These are phyloP conservation scores for Aureobasidium sp. DNA, from an alignment of 2,329 filamentous ascomycete genomes.

Conservation along the genomic window DNA sequence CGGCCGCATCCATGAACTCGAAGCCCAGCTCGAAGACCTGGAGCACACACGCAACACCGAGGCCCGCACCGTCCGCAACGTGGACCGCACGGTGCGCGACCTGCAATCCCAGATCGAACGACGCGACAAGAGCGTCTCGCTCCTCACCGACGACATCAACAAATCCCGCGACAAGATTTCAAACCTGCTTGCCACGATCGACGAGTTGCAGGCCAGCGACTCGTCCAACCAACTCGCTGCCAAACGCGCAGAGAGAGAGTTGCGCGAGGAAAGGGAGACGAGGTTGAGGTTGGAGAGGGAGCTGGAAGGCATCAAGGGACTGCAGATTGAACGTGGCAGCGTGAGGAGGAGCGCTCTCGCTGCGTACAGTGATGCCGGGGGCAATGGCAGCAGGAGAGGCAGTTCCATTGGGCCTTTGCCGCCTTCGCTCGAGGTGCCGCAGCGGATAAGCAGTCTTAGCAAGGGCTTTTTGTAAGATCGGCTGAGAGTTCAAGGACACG, in stretches of 20 bases:
- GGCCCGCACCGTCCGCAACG: conserved; percentile 79
- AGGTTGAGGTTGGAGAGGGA: conserved; percentile 75
- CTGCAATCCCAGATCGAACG: conserved; percentile 86
- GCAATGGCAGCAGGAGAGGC: conserved; percentile 32
- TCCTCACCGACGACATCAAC: conserved; percentile 73
- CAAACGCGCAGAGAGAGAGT: conserved; percentile 79
- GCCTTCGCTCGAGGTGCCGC: conserved; percentile 27
- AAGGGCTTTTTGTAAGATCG: conserved; percentile 43
- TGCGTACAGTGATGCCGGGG: conserved; percentile 36
- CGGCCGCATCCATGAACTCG: conserved; percentile 75
- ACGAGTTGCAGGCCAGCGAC: conserved; percentile 85
- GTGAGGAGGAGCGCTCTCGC: conserved; percentile 24
- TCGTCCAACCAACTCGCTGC: conserved; percentile 70
- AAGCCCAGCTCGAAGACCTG: conserved; percentile 66
- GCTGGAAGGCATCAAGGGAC: conserved; percentile 68
- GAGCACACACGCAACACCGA: conserved; percentile 74
- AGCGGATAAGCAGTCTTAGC: conserved; percentile 35
- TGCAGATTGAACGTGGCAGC: conserved; percentile 53
- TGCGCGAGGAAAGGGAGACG: conserved; percentile 82
- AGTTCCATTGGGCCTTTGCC: conserved; percentile 32
- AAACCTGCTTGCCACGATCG: conserved; percentile 80
- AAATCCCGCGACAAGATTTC: conserved; percentile 86
- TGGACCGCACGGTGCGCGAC: conserved; percentile 90
- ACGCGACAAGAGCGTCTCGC: conserved; percentile 73
- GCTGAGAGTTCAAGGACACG: no score